Evolutionary conservation across 306 rosid genomes (phyloP), one percentile per base, ranked within the genome.

Genomic region (Biancaea sappan): DNA sequence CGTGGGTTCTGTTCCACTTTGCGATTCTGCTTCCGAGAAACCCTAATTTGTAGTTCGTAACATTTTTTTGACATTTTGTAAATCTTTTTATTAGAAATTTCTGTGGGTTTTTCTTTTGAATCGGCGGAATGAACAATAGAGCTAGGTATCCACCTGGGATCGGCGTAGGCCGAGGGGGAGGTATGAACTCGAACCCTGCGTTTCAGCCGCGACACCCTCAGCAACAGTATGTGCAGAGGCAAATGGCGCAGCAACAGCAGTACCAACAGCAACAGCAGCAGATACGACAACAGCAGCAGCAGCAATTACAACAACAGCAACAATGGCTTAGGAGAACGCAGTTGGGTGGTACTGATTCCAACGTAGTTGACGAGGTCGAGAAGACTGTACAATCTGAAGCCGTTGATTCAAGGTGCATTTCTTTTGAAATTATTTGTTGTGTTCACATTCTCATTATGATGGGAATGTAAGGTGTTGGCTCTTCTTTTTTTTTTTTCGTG

Each of bases 361-460:
- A 76, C 40, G 82, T 60, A 38, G 81, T 82, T 2, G 99, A 92
- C 46, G 99, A 92, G 89, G 98, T 95, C 18, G 99, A 95, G 83
- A 95, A 95, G 97, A 95, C 97, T 32, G 97, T 95, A 78, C 99
- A 92, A 89, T 92, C 96, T 25, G 99, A 92, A 86, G 93, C 93
- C 4, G 86, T 82, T 1, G 96, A 92, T 71, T 62, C 90, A 24
- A 92, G 96, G 99, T 94, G 72, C n/a, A 63, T 79, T 65, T 71
- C 51, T 13, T 59, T 47, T 44, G 52, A 60, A 14, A 8, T 52
- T 11, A 5, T 18, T 31, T 61, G 28, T 61, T 6, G 9, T 38
- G 25, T 59, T 40, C 4, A 8, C 19, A 13, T 72, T 21, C 37
- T 75, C 25, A 14, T 61, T 64, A 15, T 71, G 19, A 56, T 61